phyloP scores from a whole-genome alignment of 495 filamentous ascomycete species.

The Neurospora sp. region DNA sequence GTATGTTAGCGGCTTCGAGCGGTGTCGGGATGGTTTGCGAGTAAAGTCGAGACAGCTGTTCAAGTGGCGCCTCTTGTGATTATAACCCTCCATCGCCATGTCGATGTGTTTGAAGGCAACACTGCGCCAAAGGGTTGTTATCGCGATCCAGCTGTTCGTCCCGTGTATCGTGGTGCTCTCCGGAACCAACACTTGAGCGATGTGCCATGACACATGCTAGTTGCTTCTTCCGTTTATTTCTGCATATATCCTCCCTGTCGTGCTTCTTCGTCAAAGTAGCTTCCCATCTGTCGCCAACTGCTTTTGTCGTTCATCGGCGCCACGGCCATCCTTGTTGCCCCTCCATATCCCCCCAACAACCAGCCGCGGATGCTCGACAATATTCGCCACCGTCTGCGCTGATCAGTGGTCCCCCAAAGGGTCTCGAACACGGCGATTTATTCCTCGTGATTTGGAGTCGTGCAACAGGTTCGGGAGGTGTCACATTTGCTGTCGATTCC shows the following conservation, averaged over 20 bases:
- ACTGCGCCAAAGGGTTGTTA: not conserved
- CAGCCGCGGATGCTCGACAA: not conserved
- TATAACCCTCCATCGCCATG: not conserved
- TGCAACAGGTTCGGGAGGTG: not conserved
- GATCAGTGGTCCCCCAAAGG: not conserved
- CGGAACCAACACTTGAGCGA: not conserved
- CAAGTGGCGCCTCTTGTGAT: not conserved
- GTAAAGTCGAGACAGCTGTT: not conserved
- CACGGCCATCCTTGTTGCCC: not conserved
- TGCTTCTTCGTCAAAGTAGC: not conserved
- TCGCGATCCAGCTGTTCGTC: not conserved
- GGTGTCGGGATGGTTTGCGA: not conserved
- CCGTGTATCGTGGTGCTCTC: not conserved
- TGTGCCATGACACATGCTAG: not conserved
- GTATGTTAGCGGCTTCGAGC: not conserved
- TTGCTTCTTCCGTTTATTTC: not conserved
- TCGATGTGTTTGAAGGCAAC: not conserved
- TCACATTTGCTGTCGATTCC: not conserved
- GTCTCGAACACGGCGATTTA: not conserved
- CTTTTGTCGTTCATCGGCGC: not conserved
- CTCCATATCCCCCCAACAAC: not conserved
- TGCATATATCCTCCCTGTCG: not conserved
- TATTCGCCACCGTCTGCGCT: not conserved
- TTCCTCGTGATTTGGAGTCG: not conserved
- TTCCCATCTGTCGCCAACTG: not conserved